Percentiles rank a stretch among this genome's conserved stretches.
Conservation (phyloP, 208 protist genomes). For the Trypanosoma lewisi region DNA sequence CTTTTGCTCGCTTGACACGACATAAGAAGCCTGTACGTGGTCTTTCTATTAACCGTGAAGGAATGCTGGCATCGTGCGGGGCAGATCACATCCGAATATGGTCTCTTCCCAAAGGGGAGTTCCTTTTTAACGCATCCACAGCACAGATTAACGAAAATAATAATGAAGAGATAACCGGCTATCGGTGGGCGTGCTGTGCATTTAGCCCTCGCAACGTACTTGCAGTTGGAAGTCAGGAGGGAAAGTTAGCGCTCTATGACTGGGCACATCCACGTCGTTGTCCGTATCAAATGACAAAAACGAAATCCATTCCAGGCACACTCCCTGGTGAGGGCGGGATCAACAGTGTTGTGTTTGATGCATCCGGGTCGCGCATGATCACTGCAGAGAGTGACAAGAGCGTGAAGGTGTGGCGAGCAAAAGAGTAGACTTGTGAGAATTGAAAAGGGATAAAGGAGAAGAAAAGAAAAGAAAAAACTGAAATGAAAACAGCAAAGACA, state of each 20-base stretch:
- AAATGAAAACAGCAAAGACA: no score
- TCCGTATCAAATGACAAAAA: slow-evolving; percentile 72
- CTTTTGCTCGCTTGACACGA: slow-evolving; percentile 92
- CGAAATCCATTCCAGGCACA: slow-evolving; percentile 78
- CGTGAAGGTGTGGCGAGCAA: slow-evolving; percentile 91
- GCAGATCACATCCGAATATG: slow-evolving; percentile 98
- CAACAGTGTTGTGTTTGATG: slow-evolving; percentile 92
- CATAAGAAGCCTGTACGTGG: slow-evolving; percentile 99
- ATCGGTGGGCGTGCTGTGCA: slow-evolving; percentile 85
- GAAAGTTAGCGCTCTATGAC: slow-evolving; percentile 96
- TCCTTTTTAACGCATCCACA: slow-evolving; percentile 93
- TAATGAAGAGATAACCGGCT: slow-evolving; percentile 33
- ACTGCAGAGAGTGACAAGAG: slow-evolving; percentile 98
- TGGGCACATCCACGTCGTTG: slow-evolving; percentile 90
- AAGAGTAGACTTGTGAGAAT: slow-evolving; percentile 32
- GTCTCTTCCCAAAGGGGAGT: slow-evolving; percentile 93
- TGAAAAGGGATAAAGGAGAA: slow-evolving; percentile 1
- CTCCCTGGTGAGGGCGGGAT: slow-evolving; percentile 92
- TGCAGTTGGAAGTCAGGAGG: slow-evolving; percentile 93
- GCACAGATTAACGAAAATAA: slow-evolving; percentile 36
- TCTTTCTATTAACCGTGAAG: slow-evolving; percentile 83
- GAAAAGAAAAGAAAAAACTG: background rate
- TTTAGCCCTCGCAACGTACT: slow-evolving; percentile 91
- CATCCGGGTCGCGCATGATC: slow-evolving; percentile 97
- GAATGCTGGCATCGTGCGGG: slow-evolving; percentile 93